Evolutionary conservation across 176 grass and related monocot genomes (phyloP).

Genomic region (maize (Zea mays)): DNA sequence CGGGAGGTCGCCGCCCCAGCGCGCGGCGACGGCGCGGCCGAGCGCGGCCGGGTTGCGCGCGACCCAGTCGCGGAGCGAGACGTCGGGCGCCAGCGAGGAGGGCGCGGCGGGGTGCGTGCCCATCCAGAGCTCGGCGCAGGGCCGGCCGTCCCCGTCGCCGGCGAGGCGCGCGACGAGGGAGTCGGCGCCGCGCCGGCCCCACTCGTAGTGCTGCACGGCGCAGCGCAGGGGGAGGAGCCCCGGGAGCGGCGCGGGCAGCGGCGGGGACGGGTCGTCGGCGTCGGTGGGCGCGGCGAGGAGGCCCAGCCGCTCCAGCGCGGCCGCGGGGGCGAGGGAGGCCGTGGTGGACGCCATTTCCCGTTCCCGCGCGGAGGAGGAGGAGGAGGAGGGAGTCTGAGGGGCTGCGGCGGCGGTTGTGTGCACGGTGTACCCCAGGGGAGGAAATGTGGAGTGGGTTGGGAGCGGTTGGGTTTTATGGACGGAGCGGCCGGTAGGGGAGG

Average conservation of each 20-base stretch:
- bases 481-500: too few relatives aligned
- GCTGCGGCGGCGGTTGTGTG: not conserved
- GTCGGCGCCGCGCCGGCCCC: conserved; percentile 40
- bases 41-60: conserved; percentile 50
- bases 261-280: not conserved
- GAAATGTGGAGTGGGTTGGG: too few relatives aligned
- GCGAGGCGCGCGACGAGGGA: conserved; percentile 72
- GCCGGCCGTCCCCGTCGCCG: conserved; percentile 16
- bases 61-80: conserved; percentile 72
- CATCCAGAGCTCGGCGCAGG: conserved; percentile 91
- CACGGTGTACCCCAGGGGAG: too few relatives aligned
- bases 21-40: conserved; percentile 54
- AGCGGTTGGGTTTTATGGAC: too few relatives aligned
- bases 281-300: conserved; percentile 2
- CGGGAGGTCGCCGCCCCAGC: conserved; percentile 73
- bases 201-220: conserved; percentile 88
- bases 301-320: conserved; percentile 13
- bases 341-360: not conserved
- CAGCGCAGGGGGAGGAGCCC: conserved; percentile 48
- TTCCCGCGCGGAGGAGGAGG: too few relatives aligned
- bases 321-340: not conserved
- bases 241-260: not conserved
- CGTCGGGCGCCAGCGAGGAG: conserved; percentile 40
- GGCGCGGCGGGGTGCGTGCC: conserved; percentile 84
- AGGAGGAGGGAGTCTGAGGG: too few relatives aligned